Evolutionary conservation across 352 stramenopile genomes (phyloP).

Genomic region (Phytophthora nicotianae): DNA sequence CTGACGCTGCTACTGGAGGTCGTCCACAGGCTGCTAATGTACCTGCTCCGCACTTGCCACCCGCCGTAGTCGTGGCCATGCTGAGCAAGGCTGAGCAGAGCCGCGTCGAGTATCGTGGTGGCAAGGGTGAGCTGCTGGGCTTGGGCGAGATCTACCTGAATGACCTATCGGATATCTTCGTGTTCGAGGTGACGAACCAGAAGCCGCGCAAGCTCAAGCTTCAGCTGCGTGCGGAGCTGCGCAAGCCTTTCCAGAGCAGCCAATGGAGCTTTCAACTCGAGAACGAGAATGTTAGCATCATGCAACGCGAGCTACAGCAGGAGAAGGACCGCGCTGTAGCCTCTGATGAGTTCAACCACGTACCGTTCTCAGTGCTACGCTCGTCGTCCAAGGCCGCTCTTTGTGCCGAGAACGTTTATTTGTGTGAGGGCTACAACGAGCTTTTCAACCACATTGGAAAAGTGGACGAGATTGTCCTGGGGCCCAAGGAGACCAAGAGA

Average conservation of each 20-base stretch:
- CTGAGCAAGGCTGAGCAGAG: constrained; percentile 67
- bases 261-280: constrained; percentile 87
- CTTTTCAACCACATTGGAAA: constrained; percentile 89
- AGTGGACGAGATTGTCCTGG: constrained; percentile 63
- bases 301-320: constrained; percentile 46
- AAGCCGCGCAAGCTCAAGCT: constrained; percentile 57
- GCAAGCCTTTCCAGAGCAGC: constrained; percentile 82
- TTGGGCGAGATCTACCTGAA: constrained; percentile 89
- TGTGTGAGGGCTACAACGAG: constrained; percentile 90
- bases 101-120: constrained; percentile 52
- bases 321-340: constrained; percentile 32
- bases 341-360: constrained; percentile 76
- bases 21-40: background rate
- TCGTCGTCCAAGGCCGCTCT: constrained; percentile 72
- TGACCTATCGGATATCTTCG: constrained; percentile 82
- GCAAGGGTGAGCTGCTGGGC: constrained; percentile 60
- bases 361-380: constrained; percentile 73
- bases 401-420: constrained; percentile 78
- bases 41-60: constrained; percentile 11
- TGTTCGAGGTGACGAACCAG: constrained; percentile 82
- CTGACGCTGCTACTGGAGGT: constrained; percentile 2
- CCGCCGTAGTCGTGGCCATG: constrained; percentile 54
- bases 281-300: constrained; percentile 84
- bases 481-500: constrained; percentile 68
- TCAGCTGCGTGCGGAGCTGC: constrained; percentile 74